Evolutionary conservation across 768 basidiomycete species (phyloP).

Genomic region (Lentinus tigrinus): DNA sequence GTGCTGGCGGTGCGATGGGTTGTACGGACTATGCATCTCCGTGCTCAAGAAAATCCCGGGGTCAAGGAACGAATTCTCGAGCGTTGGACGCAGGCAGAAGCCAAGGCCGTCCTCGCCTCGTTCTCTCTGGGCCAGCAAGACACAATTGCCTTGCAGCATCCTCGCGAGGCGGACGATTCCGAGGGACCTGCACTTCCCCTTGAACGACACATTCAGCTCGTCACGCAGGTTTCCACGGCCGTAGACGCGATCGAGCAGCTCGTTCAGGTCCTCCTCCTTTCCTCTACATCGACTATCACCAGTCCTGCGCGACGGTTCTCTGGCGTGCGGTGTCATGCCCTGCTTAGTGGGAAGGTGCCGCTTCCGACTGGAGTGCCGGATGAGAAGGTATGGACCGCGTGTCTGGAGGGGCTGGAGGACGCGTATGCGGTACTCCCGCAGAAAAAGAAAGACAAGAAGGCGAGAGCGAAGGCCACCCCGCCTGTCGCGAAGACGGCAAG

Average conservation of each 20-base stretch:
- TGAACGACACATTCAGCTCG: conserved; percentile 66
- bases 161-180: conserved; percentile 11
- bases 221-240: conserved; percentile 60
- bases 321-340: conserved; percentile 56
- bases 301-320: conserved; percentile 52
- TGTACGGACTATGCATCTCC: conserved; percentile 44
- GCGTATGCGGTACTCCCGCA: conserved; percentile 38
- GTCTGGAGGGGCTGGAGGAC: conserved; percentile 43
- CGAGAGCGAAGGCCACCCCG: conserved; percentile 5
- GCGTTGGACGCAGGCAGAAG: conserved; percentile 68
- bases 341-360: conserved; percentile 35
- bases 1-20: conserved; percentile 68
- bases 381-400: conserved; percentile 46
- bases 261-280: conserved; percentile 59
- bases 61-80: conserved; percentile 64
- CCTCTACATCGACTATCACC: conserved; percentile 44
- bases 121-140: conserved; percentile 4
- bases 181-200: conserved; percentile 19
- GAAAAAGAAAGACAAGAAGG: conserved; percentile 40
- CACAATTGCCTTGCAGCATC: neutral
- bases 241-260: conserved; percentile 61
- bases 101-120: conserved; percentile 53
- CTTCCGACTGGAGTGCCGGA: conserved; percentile 17
- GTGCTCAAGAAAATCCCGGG: conserved; percentile 46
- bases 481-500: conserved; percentile 2